These are phyloP conservation scores for Fusarium sororula DNA, from an alignment of 2,329 filamentous ascomycete genomes.

Conservation along the genomic window DNA sequence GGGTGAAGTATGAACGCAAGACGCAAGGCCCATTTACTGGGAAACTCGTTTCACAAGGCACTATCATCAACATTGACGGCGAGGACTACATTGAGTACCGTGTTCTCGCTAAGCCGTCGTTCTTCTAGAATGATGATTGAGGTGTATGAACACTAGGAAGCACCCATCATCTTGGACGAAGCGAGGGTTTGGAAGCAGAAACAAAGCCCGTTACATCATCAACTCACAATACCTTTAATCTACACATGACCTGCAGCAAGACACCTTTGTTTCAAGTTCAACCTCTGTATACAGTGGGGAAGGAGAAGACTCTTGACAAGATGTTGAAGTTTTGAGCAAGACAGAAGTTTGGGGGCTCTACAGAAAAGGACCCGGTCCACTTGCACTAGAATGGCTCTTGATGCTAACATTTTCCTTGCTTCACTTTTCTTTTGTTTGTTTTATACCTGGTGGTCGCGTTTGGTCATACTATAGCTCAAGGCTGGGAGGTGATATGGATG, in stretches of 20 bases:
- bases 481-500: slow-evolving; percentile 18
- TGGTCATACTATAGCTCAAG: slow-evolving; percentile 11
- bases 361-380: slow-evolving; percentile 8
- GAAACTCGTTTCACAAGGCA: slow-evolving; percentile 69
- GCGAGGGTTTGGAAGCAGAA: background rate
- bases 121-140: slow-evolving; percentile 54
- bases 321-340: slow-evolving; percentile 12
- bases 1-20: slow-evolving; percentile 71
- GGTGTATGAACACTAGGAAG: background rate
- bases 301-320: slow-evolving; percentile 8
- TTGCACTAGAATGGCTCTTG: slow-evolving; percentile 31
- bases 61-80: slow-evolving; percentile 71
- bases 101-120: slow-evolving; percentile 70
- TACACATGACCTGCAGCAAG: background rate
- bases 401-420: background rate
- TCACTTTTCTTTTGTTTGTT: slow-evolving; percentile 16
- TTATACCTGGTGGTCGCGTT: slow-evolving; percentile 7
- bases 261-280: background rate
- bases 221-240: background rate
- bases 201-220: background rate
- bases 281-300: slow-evolving; percentile 23
- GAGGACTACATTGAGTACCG: slow-evolving; percentile 75
- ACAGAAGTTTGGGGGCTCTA: slow-evolving; percentile 9
- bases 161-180: background rate
- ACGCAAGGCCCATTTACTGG: slow-evolving; percentile 67